These are phyloP conservation scores for Epichloe hybrida DNA, from an alignment of 2,329 filamentous ascomycete species.

Conservation along the genomic window DNA sequence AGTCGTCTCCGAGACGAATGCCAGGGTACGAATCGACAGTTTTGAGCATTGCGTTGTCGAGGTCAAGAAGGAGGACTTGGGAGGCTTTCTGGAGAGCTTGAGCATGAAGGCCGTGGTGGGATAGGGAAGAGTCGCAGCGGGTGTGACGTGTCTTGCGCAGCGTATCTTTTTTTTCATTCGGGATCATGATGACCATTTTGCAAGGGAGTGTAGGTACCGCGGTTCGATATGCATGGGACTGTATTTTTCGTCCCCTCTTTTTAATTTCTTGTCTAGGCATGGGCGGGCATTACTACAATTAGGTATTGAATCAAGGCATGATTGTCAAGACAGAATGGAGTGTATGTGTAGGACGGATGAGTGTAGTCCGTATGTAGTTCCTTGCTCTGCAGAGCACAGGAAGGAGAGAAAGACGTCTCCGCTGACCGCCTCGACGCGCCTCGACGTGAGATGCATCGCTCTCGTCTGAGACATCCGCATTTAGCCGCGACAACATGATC, in stretches of 20 bases:
- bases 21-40: conserved; percentile 81
- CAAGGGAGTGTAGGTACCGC: not conserved
- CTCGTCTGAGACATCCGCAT: no score
- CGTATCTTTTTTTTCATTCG: not conserved
- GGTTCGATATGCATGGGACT: not conserved
- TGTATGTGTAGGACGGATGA: not conserved
- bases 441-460: no score
- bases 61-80: conserved; percentile 90
- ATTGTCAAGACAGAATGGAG: conserved; percentile 2
- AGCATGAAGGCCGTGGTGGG: conserved; percentile 80
- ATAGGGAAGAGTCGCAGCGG: conserved; percentile 15
- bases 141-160: not conserved
- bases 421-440: no score
- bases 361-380: no score
- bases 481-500: not conserved
- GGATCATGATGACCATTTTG: not conserved
- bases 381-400: no score
- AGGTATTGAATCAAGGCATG: not conserved
- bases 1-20: conserved; percentile 81
- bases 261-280: not conserved
- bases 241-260: not conserved
- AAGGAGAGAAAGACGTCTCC: no score
- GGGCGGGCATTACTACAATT: not conserved
- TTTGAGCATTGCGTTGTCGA: conserved; percentile 97
- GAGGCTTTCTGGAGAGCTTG: conserved; percentile 80